phyloP scores from a whole-genome alignment of 1,284 basidiomycete genomes.

The Leccinum angustisporum region DNA sequence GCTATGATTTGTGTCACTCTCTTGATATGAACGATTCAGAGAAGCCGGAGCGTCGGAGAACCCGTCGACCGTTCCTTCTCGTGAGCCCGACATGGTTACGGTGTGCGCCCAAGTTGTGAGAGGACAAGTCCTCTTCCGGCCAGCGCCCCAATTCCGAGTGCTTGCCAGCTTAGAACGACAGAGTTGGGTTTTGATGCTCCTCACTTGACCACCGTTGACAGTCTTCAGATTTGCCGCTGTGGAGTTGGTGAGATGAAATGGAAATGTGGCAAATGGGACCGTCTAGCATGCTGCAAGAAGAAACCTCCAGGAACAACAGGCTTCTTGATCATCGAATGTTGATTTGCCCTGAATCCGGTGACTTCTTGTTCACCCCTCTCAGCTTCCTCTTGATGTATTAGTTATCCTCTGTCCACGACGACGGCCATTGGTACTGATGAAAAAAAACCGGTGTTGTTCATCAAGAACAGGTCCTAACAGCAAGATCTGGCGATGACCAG shows the following conservation, averaged over 20 bases:
- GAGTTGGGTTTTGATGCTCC: conserved; percentile 13
- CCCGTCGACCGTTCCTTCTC: background rate
- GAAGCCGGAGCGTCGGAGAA: background rate
- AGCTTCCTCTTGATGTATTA: background rate
- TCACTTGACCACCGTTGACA: conserved; percentile 3
- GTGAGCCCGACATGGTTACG: conserved; percentile 5
- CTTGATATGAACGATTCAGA: background rate
- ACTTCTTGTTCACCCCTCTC: background rate
- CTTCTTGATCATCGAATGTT: conserved; percentile 10
- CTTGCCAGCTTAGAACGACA: background rate
- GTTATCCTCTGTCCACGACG: background rate
- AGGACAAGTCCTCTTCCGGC: background rate
- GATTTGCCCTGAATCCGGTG: background rate
- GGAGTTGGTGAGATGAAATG: background rate
- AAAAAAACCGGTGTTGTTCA: background rate
- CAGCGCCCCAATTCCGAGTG: too few relatives aligned
- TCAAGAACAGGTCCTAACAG: background rate
- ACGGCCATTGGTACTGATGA: background rate
- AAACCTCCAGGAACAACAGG: background rate
- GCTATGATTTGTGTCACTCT: background rate
- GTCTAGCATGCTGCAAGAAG: background rate
- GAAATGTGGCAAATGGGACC: background rate
- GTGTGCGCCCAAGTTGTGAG: background rate
- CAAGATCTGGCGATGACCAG: background rate
- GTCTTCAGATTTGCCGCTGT: background rate